Evolutionary conservation across 805 yeast species (phyloP).

Genomic region (Martiniozyma abietophila): DNA sequence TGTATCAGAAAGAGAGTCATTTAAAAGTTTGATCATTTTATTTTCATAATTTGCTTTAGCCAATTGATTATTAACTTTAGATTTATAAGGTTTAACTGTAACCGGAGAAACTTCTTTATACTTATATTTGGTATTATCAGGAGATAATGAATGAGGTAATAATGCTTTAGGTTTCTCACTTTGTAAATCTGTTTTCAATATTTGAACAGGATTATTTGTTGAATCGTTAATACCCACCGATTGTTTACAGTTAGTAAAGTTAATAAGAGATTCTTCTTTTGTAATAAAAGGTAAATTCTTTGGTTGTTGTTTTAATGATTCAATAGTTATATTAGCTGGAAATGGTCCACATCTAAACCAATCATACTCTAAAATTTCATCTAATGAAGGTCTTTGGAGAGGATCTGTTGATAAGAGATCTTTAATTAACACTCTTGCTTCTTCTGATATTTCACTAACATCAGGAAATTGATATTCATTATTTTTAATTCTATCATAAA

Average conservation of each 20-base stretch:
- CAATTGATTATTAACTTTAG: constrained; percentile 21
- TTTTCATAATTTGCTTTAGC: constrained; percentile 23
- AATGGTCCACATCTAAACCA: constrained; percentile 79
- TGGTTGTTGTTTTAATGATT: constrained; percentile 57
- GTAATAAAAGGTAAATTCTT: constrained; percentile 43
- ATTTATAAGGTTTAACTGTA: constrained; percentile 19
- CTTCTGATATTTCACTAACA: constrained; percentile 45
- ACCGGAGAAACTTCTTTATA: constrained; percentile 55
- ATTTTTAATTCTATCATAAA: constrained; percentile 83
- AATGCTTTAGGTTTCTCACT: constrained; percentile 60
- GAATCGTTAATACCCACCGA: constrained; percentile 44
- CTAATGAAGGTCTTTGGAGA: constrained; percentile 66
- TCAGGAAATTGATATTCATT: constrained; percentile 75
- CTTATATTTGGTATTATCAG: constrained; percentile 82
- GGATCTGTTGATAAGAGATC: constrained; percentile 76
- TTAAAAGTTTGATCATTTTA: constrained; percentile 20
- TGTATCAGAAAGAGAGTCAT: constrained; percentile 22
- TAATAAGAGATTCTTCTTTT: constrained; percentile 52
- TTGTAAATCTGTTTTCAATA: constrained; percentile 57
- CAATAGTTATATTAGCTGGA: constrained; percentile 60
- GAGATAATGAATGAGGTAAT: constrained; percentile 84
- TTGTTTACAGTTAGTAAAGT: constrained; percentile 58
- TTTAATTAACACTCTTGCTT: constrained; percentile 63
- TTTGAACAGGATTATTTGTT: constrained; percentile 56
- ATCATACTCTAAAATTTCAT: constrained; percentile 68